Evolutionary conservation across 176 grass and related monocot genomes (phyloP).

Genomic region (Rhipidocladum racemiflorum): DNA sequence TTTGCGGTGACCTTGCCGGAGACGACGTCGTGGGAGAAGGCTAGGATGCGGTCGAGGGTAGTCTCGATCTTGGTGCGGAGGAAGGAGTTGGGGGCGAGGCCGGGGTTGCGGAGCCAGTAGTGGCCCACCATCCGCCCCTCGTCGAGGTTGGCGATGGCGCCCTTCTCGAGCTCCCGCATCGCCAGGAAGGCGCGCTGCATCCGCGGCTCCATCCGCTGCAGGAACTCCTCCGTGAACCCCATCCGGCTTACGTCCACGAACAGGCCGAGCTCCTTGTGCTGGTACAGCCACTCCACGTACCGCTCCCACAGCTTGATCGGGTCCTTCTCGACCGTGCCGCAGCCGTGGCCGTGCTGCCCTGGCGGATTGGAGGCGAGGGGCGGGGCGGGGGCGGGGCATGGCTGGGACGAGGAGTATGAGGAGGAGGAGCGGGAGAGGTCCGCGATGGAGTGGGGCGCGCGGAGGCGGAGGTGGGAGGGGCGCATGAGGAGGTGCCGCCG

Average conservation of each 20-base stretch:
- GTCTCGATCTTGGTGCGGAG: constrained; percentile 75
- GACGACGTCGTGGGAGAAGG: constrained; percentile 78
- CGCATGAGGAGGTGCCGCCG: constrained; percentile 31
- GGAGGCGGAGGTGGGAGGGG: constrained; percentile 56
- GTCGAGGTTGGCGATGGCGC: constrained; percentile 93
- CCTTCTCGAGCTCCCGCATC: constrained; percentile 96
- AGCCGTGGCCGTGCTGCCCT: constrained; percentile 12
- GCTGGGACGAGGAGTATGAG: constrained; percentile 16
- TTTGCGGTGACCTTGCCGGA: constrained; percentile 57
- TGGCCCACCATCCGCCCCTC: constrained; percentile 92
- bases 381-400: constrained; percentile 15
- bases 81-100: constrained; percentile 67
- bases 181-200: constrained; percentile 66
- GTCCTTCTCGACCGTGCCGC: constrained; percentile 66
- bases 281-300: constrained; percentile 93
- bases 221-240: constrained; percentile 85
- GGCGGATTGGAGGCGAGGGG: constrained; percentile 20
- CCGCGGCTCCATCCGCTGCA: constrained; percentile 68
- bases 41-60: constrained; percentile 65
- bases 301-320: constrained; percentile 81
- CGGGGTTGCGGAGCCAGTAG: constrained; percentile 85
- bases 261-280: constrained; percentile 96
- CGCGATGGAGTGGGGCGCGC: constrained; percentile 60
- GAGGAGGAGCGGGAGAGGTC: constrained; percentile 63
- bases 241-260: constrained; percentile 97